phyloP scores from a whole-genome alignment of 768 basidiomycete genomes.

The Russula brevipes region DNA sequence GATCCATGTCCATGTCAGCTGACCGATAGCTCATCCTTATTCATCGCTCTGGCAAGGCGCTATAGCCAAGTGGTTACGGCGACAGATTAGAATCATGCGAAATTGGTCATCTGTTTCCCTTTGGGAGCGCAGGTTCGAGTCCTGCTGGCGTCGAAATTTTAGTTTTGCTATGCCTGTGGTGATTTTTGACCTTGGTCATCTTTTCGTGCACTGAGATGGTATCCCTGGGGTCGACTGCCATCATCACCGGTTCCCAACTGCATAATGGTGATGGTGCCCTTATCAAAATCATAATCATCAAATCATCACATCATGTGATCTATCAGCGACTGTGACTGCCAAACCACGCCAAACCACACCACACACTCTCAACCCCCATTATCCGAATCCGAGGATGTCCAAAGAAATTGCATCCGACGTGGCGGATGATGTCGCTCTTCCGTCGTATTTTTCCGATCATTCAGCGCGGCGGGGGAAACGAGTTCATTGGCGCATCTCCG shows the following conservation, averaged over 20 bases:
- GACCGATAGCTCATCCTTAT: neutral
- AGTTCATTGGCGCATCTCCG: neutral
- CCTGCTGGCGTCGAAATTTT: constrained; percentile 26
- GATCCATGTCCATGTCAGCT: neutral
- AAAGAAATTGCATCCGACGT: neutral
- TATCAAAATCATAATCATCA: too few relatives aligned
- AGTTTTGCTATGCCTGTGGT: neutral
- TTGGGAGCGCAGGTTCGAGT: constrained; percentile 28
- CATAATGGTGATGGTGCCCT: too few relatives aligned
- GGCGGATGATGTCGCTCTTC: neutral
- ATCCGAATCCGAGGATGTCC: neutral
- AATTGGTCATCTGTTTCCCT: constrained; percentile 25
- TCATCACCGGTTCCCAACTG: too few relatives aligned
- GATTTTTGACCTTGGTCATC: neutral
- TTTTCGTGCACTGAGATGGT: too few relatives aligned
- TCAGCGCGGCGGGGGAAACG: neutral
- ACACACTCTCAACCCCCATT: too few relatives aligned
- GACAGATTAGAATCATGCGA: constrained; percentile 56
- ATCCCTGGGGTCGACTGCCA: too few relatives aligned
- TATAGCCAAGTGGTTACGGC: constrained; percentile 79
- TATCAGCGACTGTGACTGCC: too few relatives aligned
- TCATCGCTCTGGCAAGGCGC: constrained; percentile 38
- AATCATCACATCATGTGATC: too few relatives aligned
- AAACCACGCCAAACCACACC: too few relatives aligned
- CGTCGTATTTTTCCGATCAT: neutral